Evolutionary conservation across 2,329 filamentous ascomycete species (phyloP), one percentile per base, ranked within the genome.

Genomic region (Pseudogymnoascus sp.): DNA sequence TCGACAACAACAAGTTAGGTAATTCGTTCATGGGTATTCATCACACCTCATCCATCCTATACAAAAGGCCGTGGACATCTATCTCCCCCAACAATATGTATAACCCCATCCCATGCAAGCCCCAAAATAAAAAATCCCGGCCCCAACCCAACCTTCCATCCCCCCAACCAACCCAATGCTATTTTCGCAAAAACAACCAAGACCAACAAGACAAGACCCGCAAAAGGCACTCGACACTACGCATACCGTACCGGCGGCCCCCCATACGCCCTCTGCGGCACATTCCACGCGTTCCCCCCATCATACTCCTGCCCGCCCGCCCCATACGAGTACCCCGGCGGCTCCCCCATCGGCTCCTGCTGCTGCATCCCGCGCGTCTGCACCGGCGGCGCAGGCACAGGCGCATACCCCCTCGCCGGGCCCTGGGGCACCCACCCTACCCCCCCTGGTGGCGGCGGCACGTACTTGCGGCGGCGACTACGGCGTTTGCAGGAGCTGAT

Each of bases 401-500:
- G 36, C n/a, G 38, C 41, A 30, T 52, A 52, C 25, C 45, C 45
- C 23, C 45, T 52, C 25, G 7, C 45, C 25, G 16, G 45, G 2
- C 45, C 45, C 45, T 52, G 45, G 1, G 45, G 45, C 39, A 5
- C 60, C 60, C 60, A 62, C 5, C 41, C 33, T 5, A n/a, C 4
- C 5, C 36, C 14, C 2, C 14, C 5, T 11, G 49, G 52, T 6
- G 38, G 41, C n/a, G 14, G 5, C 1, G 41, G 41, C 5, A 19
- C 45, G 8, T 52, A 52, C 12, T 42, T 55, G 16, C 35, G 16
- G 3, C 9, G 5, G 3, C 66, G 63, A 19, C 66, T 67, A 41
- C 77, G 74, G 38, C 79, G 75, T 39, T 81, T 77, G 68, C 80
- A 85, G 49, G 82, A 82, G 68, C 80, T 81, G 64, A 81, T 76